These are phyloP conservation scores for Polytrichum formosum DNA, from an alignment of 225 moss, liverwort and hornwort species.

Conservation along the genomic window DNA sequence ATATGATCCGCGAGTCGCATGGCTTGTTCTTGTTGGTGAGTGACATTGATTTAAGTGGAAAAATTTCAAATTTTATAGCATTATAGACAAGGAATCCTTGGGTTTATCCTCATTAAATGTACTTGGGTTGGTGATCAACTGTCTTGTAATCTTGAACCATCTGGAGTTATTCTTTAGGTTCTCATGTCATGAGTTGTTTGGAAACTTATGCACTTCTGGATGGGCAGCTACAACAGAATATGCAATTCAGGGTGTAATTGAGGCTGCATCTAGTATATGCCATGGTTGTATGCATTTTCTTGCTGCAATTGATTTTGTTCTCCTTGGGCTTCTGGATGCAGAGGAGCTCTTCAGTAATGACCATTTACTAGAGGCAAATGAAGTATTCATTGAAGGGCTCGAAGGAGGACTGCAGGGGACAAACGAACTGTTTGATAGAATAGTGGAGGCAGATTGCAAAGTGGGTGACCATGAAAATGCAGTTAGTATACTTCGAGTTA, in stretches of 20 bases:
- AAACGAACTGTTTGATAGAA: conserved; percentile 55
- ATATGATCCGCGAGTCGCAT: conserved; percentile 69
- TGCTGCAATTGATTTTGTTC: not conserved
- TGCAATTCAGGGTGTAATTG: too few species aligned
- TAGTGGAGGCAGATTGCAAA: conserved; percentile 77
- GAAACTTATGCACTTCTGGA: too few species aligned
- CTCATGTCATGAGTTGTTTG: too few species aligned
- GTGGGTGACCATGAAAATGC: conserved; percentile 79
- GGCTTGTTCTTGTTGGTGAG: conserved; percentile 83
- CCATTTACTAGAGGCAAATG: conserved; percentile 59
- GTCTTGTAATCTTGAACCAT: too few species aligned
- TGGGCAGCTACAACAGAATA: too few species aligned
- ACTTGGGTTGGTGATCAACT: too few species aligned
- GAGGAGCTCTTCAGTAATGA: conserved; percentile 77
- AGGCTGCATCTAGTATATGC: too few species aligned
- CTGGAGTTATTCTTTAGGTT: too few species aligned
- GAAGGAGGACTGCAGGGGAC: conserved; percentile 77
- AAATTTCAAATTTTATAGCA: not conserved
- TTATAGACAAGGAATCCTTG: not conserved
- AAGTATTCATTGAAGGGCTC: conserved; percentile 76
- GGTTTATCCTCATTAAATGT: too few species aligned
- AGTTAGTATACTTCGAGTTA: conserved; percentile 63
- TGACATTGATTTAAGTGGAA: not conserved
- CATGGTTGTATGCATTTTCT: not conserved
- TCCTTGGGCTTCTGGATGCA: conserved; percentile 29